Evolutionary conservation across 495 filamentous ascomycete genomes (phyloP), one percentile per base, ranked within the genome.

Genomic region (Saxophila tyrrhenica): DNA sequence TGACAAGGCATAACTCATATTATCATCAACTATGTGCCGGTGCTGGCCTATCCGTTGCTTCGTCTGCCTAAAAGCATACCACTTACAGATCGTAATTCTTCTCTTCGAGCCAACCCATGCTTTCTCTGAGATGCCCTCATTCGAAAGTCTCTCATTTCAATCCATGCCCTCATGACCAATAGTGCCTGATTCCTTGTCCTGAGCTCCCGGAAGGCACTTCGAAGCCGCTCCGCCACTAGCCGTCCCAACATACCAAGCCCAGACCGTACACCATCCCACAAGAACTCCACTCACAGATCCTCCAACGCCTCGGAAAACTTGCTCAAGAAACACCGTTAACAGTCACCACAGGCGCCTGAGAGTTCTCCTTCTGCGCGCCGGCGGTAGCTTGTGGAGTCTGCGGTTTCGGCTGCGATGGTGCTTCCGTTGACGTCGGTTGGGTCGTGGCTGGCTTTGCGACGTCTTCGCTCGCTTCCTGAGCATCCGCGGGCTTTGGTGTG

Each of bases 231-330:
- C n/a, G n/a, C n/a, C n/a, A n/a, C n/a, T n/a, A n/a, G n/a, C n/a
- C n/a, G n/a, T n/a, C n/a, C n/a, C n/a, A n/a, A 13, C 13, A 35
- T 13, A 35, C 29, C 29, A 35, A 35, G 29, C 13, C n/a, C n/a
- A n/a, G n/a, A 35, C 29, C 29, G 7, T 35, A 5, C 29, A 7
- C 29, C 29, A 35, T 35, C 29, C 29, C 29, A 13, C 29, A 13
- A 35, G n/a, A 35, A 35, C 7, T 35, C 29, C 7, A 32, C 23
- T 55, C 44, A 55, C 32, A 58, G 45, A 42, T 58, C 51, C 35
- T 54, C 56, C 50, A 48, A 39, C 48, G 24, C 29, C 56, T 58
- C 56, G 41, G 19, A 39, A 45, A 58, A 58, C 56, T 58, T 58
- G 43, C 56, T 58, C 56, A 58, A 46, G 56, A 58, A 42, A 49